Base-by-base conservation (phyloP, 371 early-diverging fungal species). In the Apophysomyces variabilis region DNA sequence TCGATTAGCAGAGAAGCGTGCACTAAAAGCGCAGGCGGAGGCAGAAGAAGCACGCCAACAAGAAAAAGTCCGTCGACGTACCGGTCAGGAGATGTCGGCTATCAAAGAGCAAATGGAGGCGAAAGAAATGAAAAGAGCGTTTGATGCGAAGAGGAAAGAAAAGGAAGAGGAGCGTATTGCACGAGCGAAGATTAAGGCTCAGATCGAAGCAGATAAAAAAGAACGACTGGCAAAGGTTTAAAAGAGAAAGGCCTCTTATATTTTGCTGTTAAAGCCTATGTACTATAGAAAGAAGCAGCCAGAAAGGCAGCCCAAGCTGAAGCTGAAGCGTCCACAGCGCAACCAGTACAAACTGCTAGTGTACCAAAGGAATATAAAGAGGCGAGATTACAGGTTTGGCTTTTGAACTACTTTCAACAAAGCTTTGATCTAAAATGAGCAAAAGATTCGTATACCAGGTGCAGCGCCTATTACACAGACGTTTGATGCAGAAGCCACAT, bases 201-300 rank as follows among this genome's bases (percentile, higher is more conserved):
- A 92, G 75, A 93, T 96, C 66, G 96, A 95, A 70, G 85, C 83
- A 37, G 96, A 96, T 70, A 94, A 91, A 75, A 79, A 74, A 18
- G 94, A 92, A 65, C 78, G 95, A 41, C 85, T 85, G 11, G 87
- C 88, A 12, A 75, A 83, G 78, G 79, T 64, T 72, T 62, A 26
- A 7, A 47, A 14, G 16, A 26, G 32, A 26, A 26, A 26, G 32
- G 3, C 6, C 41, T 38, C 58, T 0, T 39, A 11, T 6, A 12
- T 12, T 41, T 38, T 14, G 8, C 56, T 32, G n/a, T 26, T 46
- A 65, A 8, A 18, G 18, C 35, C 16, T 7, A 37, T 57, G n/a
- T 21, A 1, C 7, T 39, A 18, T 58, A 69, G 69, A 67, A 64
- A 62, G 78, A 76, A 60, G 77, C 73, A 26, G 32, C 32, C 8